Base-by-base conservation (phyloP, 2,329 filamentous ascomycete species). In the Eurotiales sp. region DNA sequence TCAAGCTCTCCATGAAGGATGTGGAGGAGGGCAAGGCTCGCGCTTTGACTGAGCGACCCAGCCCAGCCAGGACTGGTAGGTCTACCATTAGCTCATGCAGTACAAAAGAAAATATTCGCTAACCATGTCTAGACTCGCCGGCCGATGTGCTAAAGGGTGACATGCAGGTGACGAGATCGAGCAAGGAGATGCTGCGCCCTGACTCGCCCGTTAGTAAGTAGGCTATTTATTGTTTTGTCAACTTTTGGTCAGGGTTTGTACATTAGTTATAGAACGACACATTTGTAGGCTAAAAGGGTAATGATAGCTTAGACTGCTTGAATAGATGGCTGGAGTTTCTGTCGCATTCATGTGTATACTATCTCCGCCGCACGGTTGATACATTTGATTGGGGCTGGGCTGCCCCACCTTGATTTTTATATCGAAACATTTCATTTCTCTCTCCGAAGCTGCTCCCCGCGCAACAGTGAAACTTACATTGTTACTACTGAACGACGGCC, bases 1-100 rank as follows among this genome's bases (percentile, higher is more conserved):
- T 82, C 48, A 65, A 62, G 12, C 65, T 84, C 53, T 78, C 77
- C 3, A 71, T 82, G 53, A 73, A 76, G 59, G 80, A 85, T 17
- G 81, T 85, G 6, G 80, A 84, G 69, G 73, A 63, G 44, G 82
- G 82, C 2, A 71, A 71, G 51, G 74, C 77, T 4, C 72, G 72
- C 29, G 72, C 75, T 34, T 65, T 72, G 68, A 69, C 36, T 25
- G 67, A 74, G 58, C 72, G 69, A 55, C 56, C 66, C 39, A 72
- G 70, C 50, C 66, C 71, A 14, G 47, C 46, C 17, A 40, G 46
- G 22, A 40, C 22, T 19, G 51, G 51, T 53, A 48, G 10, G 45
- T 36, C n/a, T 19, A 30, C 10, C 17, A 17, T 42, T 29, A 14
- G 4, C 1, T 36, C 15, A 19, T 8, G n/a, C 11, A n/a, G 5